Evolutionary conservation across 768 basidiomycete species (phyloP).

Genomic region (Suillus subaureus): DNA sequence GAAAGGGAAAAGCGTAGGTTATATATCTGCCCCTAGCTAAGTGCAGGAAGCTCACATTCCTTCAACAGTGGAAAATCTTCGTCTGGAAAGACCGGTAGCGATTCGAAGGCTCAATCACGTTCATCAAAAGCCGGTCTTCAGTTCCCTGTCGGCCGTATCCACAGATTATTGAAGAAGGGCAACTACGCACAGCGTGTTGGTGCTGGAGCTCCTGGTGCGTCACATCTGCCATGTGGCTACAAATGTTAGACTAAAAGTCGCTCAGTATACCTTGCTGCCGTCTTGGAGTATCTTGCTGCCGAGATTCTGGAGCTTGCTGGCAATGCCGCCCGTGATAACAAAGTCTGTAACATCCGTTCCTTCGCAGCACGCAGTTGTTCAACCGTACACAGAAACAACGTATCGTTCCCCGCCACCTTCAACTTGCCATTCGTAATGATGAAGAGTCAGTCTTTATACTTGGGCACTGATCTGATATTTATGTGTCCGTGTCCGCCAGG

Average conservation of each 20-base stretch:
- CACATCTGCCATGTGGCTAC: neutral
- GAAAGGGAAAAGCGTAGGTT: constrained; percentile 57
- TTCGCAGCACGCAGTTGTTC: neutral
- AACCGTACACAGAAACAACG: constrained; percentile 53
- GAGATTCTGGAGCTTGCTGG: constrained; percentile 89
- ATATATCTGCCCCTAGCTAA: neutral
- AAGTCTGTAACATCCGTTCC: constrained; percentile 28
- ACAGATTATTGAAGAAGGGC: constrained; percentile 72
- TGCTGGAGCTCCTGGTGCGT: constrained; percentile 65
- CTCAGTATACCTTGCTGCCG: constrained; percentile 79
- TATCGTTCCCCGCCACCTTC: constrained; percentile 79
- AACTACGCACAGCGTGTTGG: constrained; percentile 75
- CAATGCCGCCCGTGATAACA: constrained; percentile 76
- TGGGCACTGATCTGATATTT: neutral
- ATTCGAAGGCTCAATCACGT: constrained; percentile 64
- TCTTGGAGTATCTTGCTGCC: constrained; percentile 85
- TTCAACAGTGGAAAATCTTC: constrained; percentile 45
- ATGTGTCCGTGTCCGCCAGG: constrained; percentile 29
- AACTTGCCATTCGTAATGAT: constrained; percentile 76
- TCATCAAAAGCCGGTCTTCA: constrained; percentile 66
- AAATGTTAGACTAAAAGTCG: constrained; percentile 1
- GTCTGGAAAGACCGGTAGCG: constrained; percentile 50
- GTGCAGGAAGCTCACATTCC: constrained; percentile 8
- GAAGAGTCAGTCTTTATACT: constrained; percentile 52
- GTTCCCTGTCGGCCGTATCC: constrained; percentile 85